phyloP scores from a whole-genome alignment of 805 yeast species.

The Metschnikowia peoriensis region DNA sequence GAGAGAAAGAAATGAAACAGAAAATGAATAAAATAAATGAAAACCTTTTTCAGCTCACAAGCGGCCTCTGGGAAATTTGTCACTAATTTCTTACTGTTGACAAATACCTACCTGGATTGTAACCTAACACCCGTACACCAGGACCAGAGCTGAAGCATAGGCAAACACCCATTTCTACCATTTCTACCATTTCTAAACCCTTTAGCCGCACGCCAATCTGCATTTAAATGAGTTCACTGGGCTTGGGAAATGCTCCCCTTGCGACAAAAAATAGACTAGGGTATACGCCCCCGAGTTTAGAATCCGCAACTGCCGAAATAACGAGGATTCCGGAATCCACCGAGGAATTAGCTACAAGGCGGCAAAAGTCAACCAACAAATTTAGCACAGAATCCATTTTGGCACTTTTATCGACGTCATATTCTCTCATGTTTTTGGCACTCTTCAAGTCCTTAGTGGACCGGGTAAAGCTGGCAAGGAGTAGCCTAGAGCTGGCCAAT shows the following conservation, averaged over 20 bases:
- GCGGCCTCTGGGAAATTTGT: too few species aligned
- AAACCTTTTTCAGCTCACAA: too few species aligned
- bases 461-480: background rate
- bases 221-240: background rate
- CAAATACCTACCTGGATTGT: too few species aligned
- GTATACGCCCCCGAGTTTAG: constrained; percentile 7
- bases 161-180: too few species aligned
- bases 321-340: background rate
- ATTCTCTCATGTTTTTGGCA: constrained; percentile 9
- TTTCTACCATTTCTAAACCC: too few species aligned
- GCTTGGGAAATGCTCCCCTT: constrained; percentile 2
- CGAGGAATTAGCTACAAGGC: background rate
- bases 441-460: constrained; percentile 13
- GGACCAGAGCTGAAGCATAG: too few species aligned
- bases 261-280: constrained; percentile 7
- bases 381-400: constrained; percentile 3
- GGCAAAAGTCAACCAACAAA: background rate
- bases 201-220: background rate
- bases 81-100: too few species aligned
- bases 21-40: too few species aligned
- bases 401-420: constrained; percentile 11
- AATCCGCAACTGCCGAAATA: background rate
- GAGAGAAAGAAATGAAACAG: too few species aligned
- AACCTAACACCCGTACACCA: too few species aligned
- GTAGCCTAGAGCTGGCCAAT: background rate